These are phyloP conservation scores for Exophiala phaeomuriformis DNA, from an alignment of 2,329 filamentous ascomycete genomes.

Conservation along the genomic window DNA sequence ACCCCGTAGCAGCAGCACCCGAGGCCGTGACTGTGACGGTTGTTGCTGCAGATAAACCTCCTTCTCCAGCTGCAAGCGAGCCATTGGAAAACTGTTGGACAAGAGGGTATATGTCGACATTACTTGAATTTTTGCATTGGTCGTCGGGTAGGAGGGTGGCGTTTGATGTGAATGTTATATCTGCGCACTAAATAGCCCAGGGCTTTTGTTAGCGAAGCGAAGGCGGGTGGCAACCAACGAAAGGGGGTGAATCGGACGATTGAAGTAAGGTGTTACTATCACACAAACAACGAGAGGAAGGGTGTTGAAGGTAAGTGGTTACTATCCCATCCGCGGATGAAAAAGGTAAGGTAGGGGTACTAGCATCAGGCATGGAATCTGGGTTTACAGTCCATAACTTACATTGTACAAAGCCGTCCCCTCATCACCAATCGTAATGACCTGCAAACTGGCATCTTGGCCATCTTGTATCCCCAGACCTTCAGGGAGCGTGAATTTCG, in stretches of 20 bases:
- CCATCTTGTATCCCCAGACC: constrained; percentile 31
- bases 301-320: no score
- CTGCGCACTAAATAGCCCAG: constrained; percentile 34
- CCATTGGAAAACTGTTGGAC: constrained; percentile 14
- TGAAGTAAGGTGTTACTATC: no score
- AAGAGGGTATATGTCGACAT: constrained; percentile 31
- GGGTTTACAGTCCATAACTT: constrained; percentile 19
- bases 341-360: no score
- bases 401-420: constrained; percentile 45
- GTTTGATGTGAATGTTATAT: constrained; percentile 38
- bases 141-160: constrained; percentile 34
- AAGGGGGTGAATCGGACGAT: no score
- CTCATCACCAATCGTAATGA: constrained; percentile 37
- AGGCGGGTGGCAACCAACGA: no score
- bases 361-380: no score
- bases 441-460: constrained; percentile 38
- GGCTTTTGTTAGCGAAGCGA: no score
- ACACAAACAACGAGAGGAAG: no score
- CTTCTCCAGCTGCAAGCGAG: neutral
- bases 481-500: constrained; percentile 32
- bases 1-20: constrained; percentile 1
- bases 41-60: neutral
- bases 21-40: constrained; percentile 14
- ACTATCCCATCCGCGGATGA: no score
- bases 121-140: constrained; percentile 36